Base-by-base conservation (phyloP, 345 rosid genomes). In the Gossypium longicalyx region DNA sequence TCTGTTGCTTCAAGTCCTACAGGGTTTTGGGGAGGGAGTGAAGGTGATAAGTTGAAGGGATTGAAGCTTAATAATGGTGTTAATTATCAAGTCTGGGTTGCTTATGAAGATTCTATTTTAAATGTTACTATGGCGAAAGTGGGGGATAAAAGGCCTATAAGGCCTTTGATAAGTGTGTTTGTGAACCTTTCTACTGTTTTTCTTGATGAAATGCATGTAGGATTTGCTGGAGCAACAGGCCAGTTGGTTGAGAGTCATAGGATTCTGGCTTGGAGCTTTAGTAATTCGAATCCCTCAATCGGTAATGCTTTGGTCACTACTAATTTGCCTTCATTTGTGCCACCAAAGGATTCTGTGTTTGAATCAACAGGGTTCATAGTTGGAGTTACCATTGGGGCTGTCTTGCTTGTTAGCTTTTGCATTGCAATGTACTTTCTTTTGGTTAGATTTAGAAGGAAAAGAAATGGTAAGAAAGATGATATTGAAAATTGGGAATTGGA, bases 111-210 rank as follows among this genome's bases (percentile, higher is more conserved):
- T 74, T 81, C 75, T 1, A 6, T 66, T 9, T 12, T 85, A 8
- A 87, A 81, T 79, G 85, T 85, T 69, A 83, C 83, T 15, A 73
- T 82, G 71, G 86, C 78, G 15, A 29, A 72, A 16, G 86, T 79
- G 16, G 90, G 87, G 59, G 60, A 43, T 34, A n/a, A 51, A 56
- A 22, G 85, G 60, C 87, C 90, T 4, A 77, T n/a, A 9, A 74
- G 73, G 76, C 54, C 76, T 63, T 74, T 80, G 61, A 43, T 80
- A n/a, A 80, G 67, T 25, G 47, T 49, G 41, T 54, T 47, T 25
- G 16, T 81, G 20, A 65, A 74, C 52, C 80, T 77, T 64, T 70
- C 78, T 47, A 73, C 23, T 6, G 71, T 77, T 74, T 57, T 77
- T 60, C 54, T 81, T 57, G 74, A 54, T 54, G 64, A 71, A 57